Evolutionary conservation across 805 yeast genomes (phyloP).

Genomic region (Starmerella stellata): DNA sequence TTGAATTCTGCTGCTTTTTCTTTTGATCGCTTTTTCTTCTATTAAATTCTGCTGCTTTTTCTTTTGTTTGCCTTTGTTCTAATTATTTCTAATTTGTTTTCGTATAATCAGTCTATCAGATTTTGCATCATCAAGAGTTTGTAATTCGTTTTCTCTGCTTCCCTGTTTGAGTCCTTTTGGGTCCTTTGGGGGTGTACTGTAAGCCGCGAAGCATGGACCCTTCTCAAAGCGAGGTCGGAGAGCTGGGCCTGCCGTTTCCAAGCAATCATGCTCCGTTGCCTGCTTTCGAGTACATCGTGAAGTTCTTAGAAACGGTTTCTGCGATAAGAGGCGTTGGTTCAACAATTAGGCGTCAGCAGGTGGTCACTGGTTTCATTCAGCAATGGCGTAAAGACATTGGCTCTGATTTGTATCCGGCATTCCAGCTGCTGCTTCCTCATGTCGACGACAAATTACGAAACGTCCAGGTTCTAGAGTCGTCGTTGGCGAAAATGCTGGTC

Average conservation of each 20-base stretch:
- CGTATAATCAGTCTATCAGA: too few species aligned
- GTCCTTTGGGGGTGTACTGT: too few species aligned
- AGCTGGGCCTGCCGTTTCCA: constrained; percentile 11
- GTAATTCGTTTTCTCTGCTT: too few species aligned
- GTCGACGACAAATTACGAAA: constrained; percentile 35
- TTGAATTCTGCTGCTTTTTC: too few species aligned
- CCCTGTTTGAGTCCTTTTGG: too few species aligned
- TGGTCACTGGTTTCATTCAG: constrained; percentile 28
- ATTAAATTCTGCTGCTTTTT: too few species aligned
- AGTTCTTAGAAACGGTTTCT: constrained; percentile 10
- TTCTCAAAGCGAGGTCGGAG: constrained; percentile 3
- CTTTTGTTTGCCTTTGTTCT: too few species aligned
- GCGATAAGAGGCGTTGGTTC: constrained; percentile 9
- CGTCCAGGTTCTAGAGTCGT: constrained; percentile 41
- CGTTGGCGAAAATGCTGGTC: constrained; percentile 35
- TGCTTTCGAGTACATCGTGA: constrained; percentile 11
- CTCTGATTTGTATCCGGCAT: constrained; percentile 46
- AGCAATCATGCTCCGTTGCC: constrained; percentile 12
- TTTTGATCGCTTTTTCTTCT: too few species aligned
- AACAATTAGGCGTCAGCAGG: constrained; percentile 6
- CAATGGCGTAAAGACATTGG: constrained; percentile 42
- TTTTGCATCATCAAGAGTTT: too few species aligned
- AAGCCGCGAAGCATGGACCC: neutral
- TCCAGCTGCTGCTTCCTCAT: constrained; percentile 42
- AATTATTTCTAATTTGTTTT: too few species aligned